Conservation (phyloP, 805 yeast genomes). For the Zygotorulaspora danielsina region DNA sequence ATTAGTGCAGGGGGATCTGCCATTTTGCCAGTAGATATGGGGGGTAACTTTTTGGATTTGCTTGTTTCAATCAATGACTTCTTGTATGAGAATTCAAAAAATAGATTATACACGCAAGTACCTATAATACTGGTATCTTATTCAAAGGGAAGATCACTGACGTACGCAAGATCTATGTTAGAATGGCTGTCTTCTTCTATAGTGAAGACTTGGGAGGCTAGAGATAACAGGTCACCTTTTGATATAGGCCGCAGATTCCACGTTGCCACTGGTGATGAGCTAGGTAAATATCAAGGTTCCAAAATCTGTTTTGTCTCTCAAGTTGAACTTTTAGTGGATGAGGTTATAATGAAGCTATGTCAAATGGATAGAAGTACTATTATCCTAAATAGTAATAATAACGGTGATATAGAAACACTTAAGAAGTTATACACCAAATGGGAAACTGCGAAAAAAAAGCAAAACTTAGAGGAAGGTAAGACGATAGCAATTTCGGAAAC, state of each 20-base stretch:
- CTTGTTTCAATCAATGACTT: slow-evolving; percentile 68
- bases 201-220: slow-evolving; percentile 77
- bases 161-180: slow-evolving; percentile 81
- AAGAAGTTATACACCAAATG: slow-evolving; percentile 39
- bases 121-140: slow-evolving; percentile 76
- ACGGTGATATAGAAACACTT: slow-evolving; percentile 10
- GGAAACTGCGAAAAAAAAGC: slow-evolving; percentile 42
- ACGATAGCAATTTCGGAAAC: slow-evolving; percentile 51
- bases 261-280: slow-evolving; percentile 52
- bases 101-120: slow-evolving; percentile 36
- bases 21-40: slow-evolving; percentile 72
- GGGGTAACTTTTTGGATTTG: slow-evolving; percentile 78
- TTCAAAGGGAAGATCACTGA: slow-evolving; percentile 70
- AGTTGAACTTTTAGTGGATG: slow-evolving; percentile 57
- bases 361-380: slow-evolving; percentile 63
- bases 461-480: slow-evolving; percentile 54
- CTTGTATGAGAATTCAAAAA: slow-evolving; percentile 41
- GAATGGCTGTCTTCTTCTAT: slow-evolving; percentile 95
- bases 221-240: slow-evolving; percentile 66
- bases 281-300: slow-evolving; percentile 56
- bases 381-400: slow-evolving; percentile 54
- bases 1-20: slow-evolving; percentile 54
- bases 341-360: slow-evolving; percentile 53
- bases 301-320: slow-evolving; percentile 76
- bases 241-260: slow-evolving; percentile 59